Conservation (phyloP, 2,329 filamentous ascomycete genomes). For the Mycosphaerella sp. region DNA sequence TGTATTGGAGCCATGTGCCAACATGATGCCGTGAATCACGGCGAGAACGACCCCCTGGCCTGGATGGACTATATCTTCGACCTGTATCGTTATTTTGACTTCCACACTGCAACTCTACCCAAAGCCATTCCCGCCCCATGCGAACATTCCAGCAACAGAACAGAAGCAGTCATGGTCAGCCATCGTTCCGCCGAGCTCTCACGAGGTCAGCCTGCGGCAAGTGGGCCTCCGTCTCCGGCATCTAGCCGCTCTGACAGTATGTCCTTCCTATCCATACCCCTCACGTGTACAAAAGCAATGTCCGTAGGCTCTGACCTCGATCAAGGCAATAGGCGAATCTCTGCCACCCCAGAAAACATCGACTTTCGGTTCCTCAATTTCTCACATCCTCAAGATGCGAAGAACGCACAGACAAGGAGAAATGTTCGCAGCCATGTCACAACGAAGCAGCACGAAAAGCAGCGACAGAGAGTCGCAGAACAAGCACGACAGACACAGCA, state of each 20-base stretch:
- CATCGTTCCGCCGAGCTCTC: slow-evolving; percentile 31
- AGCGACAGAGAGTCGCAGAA: slow-evolving; percentile 17
- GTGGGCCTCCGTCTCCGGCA: slow-evolving; percentile 24
- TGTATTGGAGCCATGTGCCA: slow-evolving; percentile 27
- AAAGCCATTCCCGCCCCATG: slow-evolving; percentile 8
- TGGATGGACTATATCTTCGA: slow-evolving; percentile 15
- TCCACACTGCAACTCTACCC: slow-evolving; percentile 11
- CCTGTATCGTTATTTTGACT: slow-evolving; percentile 11
- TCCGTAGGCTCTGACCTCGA: slow-evolving; percentile 14
- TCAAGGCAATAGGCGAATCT: slow-evolving; percentile 24
- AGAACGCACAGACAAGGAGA: slow-evolving; percentile 27
- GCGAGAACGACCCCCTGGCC: slow-evolving; percentile 27
- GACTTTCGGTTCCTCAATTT: slow-evolving; percentile 35
- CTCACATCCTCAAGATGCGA: slow-evolving; percentile 34
- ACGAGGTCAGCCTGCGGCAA: slow-evolving; percentile 21
- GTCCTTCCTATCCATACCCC: slow-evolving; percentile 18
- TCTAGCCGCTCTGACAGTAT: slow-evolving; percentile 26
- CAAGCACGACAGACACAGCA: slow-evolving; percentile 16
- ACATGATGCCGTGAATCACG: slow-evolving; percentile 22
- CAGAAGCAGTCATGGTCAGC: slow-evolving; percentile 21
- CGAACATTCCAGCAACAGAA: slow-evolving; percentile 7
- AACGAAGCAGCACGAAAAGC: slow-evolving; percentile 21
- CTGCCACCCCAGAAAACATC: slow-evolving; percentile 21
- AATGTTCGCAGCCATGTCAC: slow-evolving; percentile 35
- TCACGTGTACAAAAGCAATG: slow-evolving; percentile 12